Percentiles rank a stretch among this genome's conserved stretches.
phyloP scores from a whole-genome alignment of 225 moss, liverwort and hornwort genomes.

The Sphagnum tenellum region DNA sequence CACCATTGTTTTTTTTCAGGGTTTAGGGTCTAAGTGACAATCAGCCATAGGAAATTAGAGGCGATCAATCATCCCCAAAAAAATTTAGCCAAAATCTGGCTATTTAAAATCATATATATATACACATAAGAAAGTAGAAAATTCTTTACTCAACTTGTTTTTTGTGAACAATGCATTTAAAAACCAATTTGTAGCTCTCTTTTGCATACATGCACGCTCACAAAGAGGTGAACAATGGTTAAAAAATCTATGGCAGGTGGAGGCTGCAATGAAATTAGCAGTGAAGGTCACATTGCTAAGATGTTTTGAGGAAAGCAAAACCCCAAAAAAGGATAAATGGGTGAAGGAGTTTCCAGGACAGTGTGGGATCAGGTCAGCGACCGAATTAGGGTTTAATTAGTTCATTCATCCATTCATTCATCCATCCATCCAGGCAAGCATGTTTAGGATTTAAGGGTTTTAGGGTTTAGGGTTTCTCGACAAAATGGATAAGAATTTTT shows the following conservation, averaged over 20 bases:
- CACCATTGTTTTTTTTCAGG: too few relatives aligned
- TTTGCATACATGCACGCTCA: too few relatives aligned
- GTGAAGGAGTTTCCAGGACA: constrained; percentile 76
- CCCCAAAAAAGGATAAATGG: constrained; percentile 77
- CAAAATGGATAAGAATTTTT: too few relatives aligned
- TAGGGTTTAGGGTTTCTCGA: too few relatives aligned
- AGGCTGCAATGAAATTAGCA: constrained; percentile 70
- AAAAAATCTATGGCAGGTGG: constrained; percentile 30
- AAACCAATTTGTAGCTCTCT: too few relatives aligned
- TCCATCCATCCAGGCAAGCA: too few relatives aligned
- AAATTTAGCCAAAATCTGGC: background rate
- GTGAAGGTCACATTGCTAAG: constrained; percentile 57
- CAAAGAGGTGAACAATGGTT: too few relatives aligned
- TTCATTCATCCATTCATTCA: too few relatives aligned
- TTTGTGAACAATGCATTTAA: too few relatives aligned
- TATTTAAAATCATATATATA: background rate
- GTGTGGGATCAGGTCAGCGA: constrained; percentile 53
- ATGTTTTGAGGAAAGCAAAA: constrained; percentile 64
- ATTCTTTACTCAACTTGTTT: background rate
- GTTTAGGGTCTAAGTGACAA: too few relatives aligned
- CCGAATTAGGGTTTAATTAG: too few relatives aligned
- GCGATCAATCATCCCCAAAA: background rate
- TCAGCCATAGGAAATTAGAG: background rate
- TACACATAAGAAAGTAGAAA: background rate
- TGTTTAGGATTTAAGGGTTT: too few relatives aligned